Percentiles rank a stretch among this genome's conserved stretches.
Conservation (phyloP, 805 yeast species). For the Metschnikowia kofuensis region DNA sequence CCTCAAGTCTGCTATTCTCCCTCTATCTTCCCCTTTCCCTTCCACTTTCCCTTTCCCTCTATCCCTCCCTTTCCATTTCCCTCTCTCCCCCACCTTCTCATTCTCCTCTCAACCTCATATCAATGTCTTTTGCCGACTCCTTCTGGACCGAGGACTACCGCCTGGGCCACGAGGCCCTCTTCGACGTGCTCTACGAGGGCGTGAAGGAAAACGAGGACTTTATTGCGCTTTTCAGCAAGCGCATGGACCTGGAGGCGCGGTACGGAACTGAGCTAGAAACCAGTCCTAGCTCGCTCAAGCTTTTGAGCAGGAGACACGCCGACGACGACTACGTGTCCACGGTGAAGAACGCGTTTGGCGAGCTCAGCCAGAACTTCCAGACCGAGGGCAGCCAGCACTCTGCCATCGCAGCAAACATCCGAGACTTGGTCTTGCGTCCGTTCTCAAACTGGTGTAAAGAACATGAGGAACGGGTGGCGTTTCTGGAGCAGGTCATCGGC, state of each 20-base stretch:
- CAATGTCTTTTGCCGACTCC: conserved; percentile 64
- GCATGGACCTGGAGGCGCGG: conserved; percentile 69
- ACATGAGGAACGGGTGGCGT: conserved; percentile 64
- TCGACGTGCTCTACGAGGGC: conserved; percentile 56
- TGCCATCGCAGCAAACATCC: conserved; percentile 60
- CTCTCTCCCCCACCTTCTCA: too few species aligned
- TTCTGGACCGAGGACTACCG: conserved; percentile 74
- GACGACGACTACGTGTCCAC: conserved; percentile 62
- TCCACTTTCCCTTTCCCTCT: too few species aligned
- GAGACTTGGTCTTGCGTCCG: conserved; percentile 60
- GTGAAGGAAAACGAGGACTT: conserved; percentile 69
- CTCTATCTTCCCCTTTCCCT: too few species aligned
- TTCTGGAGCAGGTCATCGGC: conserved; percentile 52
- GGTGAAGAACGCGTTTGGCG: conserved; percentile 59
- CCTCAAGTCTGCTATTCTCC: too few species aligned
- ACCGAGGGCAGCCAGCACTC: conserved; percentile 59
- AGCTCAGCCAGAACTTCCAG: conserved; percentile 51
- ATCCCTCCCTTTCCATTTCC: too few species aligned
- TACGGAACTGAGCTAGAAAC: conserved; percentile 58
- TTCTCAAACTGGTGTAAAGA: conserved; percentile 73
- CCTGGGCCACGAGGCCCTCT: conserved; percentile 50
- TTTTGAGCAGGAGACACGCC: conserved; percentile 39
- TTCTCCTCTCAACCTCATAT: too few species aligned
- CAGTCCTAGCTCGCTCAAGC: conserved; percentile 37
- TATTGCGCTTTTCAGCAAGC: conserved; percentile 56